phyloP scores from a whole-genome alignment of 106 monocot genomes.

The Triglochin maritima region DNA sequence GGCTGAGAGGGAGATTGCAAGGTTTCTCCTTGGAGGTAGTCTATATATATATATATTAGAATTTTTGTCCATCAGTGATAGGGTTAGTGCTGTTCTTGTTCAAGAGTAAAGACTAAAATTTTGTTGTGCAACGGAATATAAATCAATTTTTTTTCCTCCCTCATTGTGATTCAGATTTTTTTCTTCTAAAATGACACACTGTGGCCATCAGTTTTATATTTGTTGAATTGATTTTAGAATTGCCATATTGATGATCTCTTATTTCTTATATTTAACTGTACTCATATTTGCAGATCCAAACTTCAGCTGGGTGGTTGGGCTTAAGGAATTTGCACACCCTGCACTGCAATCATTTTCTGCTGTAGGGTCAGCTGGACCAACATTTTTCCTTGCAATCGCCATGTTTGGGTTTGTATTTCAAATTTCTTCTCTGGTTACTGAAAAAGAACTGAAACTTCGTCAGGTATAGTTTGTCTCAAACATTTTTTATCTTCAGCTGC shows the following conservation, averaged over 20 bases:
- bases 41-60: background rate
- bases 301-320: constrained; percentile 73
- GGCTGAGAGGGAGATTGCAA: constrained; percentile 93
- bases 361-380: constrained; percentile 58
- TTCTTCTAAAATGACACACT: too few species aligned
- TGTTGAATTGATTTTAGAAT: too few species aligned
- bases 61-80: background rate
- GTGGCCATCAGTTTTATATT: too few species aligned
- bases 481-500: background rate
- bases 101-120: too few species aligned
- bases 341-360: constrained; percentile 75
- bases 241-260: too few species aligned
- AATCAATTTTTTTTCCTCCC: too few species aligned
- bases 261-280: too few species aligned
- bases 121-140: too few species aligned
- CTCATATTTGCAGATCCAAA: constrained; percentile 48
- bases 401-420: constrained; percentile 99
- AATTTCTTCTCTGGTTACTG: constrained; percentile 72
- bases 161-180: too few species aligned
- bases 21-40: constrained; percentile 78
- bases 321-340: constrained; percentile 95
- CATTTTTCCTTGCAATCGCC: constrained; percentile 85
- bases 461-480: constrained; percentile 34
- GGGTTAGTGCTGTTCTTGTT: too few species aligned
- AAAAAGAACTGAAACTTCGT: constrained; percentile 94